Base-by-base conservation (phyloP, 192 early-diverging fungal species). In the Gamsiella multidivaricata region DNA sequence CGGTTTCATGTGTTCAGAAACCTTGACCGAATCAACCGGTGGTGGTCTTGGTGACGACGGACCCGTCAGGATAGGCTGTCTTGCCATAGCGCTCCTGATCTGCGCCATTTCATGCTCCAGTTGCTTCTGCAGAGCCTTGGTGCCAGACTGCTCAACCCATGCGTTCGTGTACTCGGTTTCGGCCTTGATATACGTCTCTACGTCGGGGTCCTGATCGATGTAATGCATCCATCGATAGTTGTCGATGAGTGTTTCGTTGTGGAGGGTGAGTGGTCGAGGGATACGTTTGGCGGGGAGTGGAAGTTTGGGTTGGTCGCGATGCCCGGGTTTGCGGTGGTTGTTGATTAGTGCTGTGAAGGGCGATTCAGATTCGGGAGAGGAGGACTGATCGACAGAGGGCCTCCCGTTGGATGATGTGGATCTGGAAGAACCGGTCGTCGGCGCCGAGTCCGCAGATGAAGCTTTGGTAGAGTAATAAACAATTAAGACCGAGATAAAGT, bases 171-270 rank as follows among this genome's bases (percentile, higher is more conserved):
- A 76, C 9, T 76, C n/a, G 0, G 45, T 29, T 26, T 76, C 73
- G 17, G 57, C 58, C 14, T 76, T 14, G 22, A 76, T 76, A 26
- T 76, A 76, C 0, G 41, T 14, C 32, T 36, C 17, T 10, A 76
- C 73, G 41, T 76, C 73, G 2, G 73, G 73, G 49, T 76, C 73
- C 1, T 57, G 39, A 11, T 54, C 36, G 28, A 76, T 29, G 8
- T 76, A 53, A 36, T 76, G 73, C 73, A 76, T 76, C 73, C 73
- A 76, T 4, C 28, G 64, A 46, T 76, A 76, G 28, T 76, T 39
- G 42, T 76, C 73, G 52, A 76, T 57, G 1, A 76, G 17, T 1
- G 73, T 76, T 17, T 76, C 73, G 23, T 76, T 76, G 15, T 76
- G 25, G 25, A 76, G 65, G 12, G 65, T 76, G 0, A 76, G 45